Evolutionary conservation across 2,329 filamentous ascomycete genomes (phyloP), one percentile per base, ranked within the genome.

Genomic region (Aspergillus luchuensis): DNA sequence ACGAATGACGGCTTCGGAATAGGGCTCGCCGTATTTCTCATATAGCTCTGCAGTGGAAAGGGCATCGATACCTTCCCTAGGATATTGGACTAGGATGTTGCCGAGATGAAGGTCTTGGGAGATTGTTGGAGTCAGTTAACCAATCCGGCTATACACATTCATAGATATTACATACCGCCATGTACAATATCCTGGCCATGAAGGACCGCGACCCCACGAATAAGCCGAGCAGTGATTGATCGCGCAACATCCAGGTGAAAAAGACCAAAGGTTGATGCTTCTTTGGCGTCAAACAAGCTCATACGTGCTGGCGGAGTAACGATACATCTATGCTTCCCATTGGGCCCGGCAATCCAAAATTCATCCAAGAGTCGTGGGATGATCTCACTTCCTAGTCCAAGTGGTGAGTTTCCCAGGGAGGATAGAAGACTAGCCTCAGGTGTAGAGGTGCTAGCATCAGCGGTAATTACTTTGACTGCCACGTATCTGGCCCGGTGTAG

Each of bases 391-490:
- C 67, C 63, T 5, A 57, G 57, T 57, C 5, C 53, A 41, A 47
- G 45, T 33, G 25, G 38, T 10, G 47, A 48, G 0, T 51, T 64
- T 7, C n/a, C 38, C 47, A 68, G 61, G 39, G 51, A 60, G 36
- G 11, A 25, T 38, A 67, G 15, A 17, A 66, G 13, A 52, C 47
- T 64, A 59, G 59, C 54, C 30, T 66, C 62, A 33, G 17, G 11
- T 13, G 60, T 41, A 45, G 6, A 33, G 25, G 2, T 2, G 52
- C 56, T 63, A 38, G 50, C 41, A 62, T 76, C 67, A 13, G 73
- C 71, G 0, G 65, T 71, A 57, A 69, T 68, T 8, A 72, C 65
- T 63, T 78, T 78, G 13, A 77, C 53, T 8, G 74, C 74, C n/a
- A 76, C 72, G 60, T 75, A 75, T 55, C 43, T 64, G 1, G 57